These are phyloP conservation scores for Diplodia sapinea DNA, from an alignment of 2,329 filamentous ascomycete genomes.

Conservation along the genomic window DNA sequence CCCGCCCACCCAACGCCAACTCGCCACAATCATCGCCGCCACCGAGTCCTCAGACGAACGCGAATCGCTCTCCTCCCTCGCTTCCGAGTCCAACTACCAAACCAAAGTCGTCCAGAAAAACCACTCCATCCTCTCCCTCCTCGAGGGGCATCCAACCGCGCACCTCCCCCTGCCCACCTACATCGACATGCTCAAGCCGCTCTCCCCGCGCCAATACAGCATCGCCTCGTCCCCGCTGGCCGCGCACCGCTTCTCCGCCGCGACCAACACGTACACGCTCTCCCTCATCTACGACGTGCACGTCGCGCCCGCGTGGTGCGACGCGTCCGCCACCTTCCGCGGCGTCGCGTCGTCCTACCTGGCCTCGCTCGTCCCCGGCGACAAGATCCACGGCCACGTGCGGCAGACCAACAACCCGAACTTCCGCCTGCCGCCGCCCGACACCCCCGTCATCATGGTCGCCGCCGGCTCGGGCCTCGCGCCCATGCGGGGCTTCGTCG, in stretches of 20 bases:
- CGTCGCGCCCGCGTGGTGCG: conserved; percentile 43
- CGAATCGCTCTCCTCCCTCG: background rate
- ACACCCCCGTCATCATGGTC: conserved; percentile 56
- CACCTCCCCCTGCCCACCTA: conserved; percentile 62
- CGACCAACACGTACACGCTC: conserved; percentile 49
- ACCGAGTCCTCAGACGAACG: conserved; percentile 30
- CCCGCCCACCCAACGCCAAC: conserved; percentile 34
- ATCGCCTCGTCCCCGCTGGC: conserved; percentile 72
- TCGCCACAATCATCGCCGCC: conserved; percentile 32
- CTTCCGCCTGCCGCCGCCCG: conserved; percentile 47
- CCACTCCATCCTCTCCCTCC: conserved; percentile 34
- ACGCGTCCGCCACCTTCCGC: conserved; percentile 42
- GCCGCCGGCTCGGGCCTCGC: conserved; percentile 42
- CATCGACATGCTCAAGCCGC: conserved; percentile 71
- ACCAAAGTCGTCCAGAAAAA: conserved; percentile 30
- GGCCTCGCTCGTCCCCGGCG: conserved; percentile 40
- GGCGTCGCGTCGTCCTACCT: conserved; percentile 49
- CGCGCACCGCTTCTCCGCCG: background rate
- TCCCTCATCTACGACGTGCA: conserved; percentile 71
- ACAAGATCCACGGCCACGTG: conserved; percentile 44
- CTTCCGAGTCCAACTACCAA: background rate
- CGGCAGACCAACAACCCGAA: conserved; percentile 40
- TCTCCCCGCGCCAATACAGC: conserved; percentile 74
- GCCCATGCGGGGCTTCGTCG: conserved; percentile 43
- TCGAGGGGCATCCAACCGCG: conserved; percentile 34